Evolutionary conservation across 2,329 filamentous ascomycete genomes (phyloP).

Genomic region (Thielaviopsis euricoi): DNA sequence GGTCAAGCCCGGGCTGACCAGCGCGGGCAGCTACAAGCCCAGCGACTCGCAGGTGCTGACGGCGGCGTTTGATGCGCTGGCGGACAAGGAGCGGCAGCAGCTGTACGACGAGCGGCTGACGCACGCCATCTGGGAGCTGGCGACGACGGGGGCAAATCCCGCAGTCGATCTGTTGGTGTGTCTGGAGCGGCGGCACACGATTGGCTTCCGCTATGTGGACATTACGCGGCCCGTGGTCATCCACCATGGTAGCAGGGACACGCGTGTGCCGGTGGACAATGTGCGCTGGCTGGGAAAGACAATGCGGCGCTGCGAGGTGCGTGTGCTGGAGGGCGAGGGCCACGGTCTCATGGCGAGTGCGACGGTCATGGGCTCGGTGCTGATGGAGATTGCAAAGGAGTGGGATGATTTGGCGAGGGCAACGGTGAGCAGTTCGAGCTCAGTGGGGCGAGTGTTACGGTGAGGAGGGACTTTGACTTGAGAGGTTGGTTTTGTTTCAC

Average conservation of each 20-base stretch:
- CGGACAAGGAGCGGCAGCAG: slow-evolving; percentile 54
- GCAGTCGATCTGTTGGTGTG: slow-evolving; percentile 87
- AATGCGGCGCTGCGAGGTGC: slow-evolving; percentile 84
- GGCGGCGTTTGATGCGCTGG: slow-evolving; percentile 42
- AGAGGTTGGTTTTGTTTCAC: too few relatives aligned
- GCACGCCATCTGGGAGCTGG: slow-evolving; percentile 84
- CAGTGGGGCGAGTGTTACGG: not conserved
- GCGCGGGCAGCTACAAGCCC: slow-evolving; percentile 8
- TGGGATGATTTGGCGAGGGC: slow-evolving; percentile 76
- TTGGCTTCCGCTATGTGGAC: slow-evolving; percentile 94
- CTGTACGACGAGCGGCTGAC: slow-evolving; percentile 76
- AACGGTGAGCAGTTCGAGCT: slow-evolving; percentile 22
- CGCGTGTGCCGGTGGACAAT: slow-evolving; percentile 84
- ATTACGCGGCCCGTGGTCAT: slow-evolving; percentile 85
- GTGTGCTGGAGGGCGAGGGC: slow-evolving; percentile 78
- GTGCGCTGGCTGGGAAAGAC: slow-evolving; percentile 86
- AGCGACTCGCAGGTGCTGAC: slow-evolving; percentile 25
- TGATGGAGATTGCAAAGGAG: slow-evolving; percentile 86
- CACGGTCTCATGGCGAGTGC: slow-evolving; percentile 95
- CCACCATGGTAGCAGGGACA: slow-evolving; percentile 82
- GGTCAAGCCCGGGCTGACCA: slow-evolving; percentile 21
- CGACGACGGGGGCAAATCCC: slow-evolving; percentile 81
- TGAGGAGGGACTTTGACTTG: too few relatives aligned
- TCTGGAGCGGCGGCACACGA: slow-evolving; percentile 74
- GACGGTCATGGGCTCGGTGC: slow-evolving; percentile 78